Evolutionary conservation across 1,284 basidiomycete species (phyloP), one percentile per base, ranked within the genome.

Genomic region (Meira nashicola): DNA sequence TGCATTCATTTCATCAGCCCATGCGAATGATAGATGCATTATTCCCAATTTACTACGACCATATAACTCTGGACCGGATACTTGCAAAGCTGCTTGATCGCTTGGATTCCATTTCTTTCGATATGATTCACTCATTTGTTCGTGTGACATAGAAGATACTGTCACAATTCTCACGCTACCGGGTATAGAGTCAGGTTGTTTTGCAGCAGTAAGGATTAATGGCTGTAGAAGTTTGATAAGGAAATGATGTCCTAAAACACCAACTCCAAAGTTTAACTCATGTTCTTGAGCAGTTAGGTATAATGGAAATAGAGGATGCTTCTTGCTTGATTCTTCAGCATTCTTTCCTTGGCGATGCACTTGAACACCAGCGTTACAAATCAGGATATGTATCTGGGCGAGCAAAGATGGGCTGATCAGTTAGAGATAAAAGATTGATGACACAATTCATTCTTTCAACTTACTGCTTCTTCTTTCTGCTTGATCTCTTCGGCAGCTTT

Each of bases 201-300:
- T 23, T 1, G 54, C 55, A 33, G 58, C 46, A 28, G 41, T 39
- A 17, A 21, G 7, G 21, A 59, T 21, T 12, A 54, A 14, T 2
- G 70, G 69, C 11, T 68, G 60, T 10, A 73, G 67, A 10, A 67
- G 56, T 57, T 63, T 59, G 46, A 63, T 71, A 33, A 71, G 60
- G 28, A 70, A 60, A 57, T 68, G 67, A 56, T 72, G 72, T 11
- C 67, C 70, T 1, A 74, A 57, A n/a, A 71, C 68, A 51, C 71
- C 70, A 54, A 68, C 71, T 2, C 67, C 71, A 8, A 73, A 60
- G 54, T 74, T 70, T 14, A 73, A 54, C 62, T 74, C 72, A 28
- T 71, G 48, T n/a, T 66, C 68, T 38, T 74, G 64, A 52, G 66
- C 64, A 8, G 28, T 33, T 33, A 33, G 28, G 28, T 33, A 33